Conservation (phyloP, 345 rosid genomes). For the Eutrema yunnanense region DNA sequence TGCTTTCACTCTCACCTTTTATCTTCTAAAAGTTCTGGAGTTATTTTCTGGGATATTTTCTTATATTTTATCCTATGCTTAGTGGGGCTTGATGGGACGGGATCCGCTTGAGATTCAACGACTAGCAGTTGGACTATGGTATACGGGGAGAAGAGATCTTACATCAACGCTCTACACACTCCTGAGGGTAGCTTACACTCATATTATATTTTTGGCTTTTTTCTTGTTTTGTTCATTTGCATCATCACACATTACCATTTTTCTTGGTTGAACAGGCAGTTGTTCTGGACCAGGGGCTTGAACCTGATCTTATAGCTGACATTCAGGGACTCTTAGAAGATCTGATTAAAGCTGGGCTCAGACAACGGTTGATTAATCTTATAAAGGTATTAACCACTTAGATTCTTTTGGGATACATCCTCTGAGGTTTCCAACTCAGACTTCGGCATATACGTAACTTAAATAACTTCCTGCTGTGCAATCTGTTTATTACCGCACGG, state of each 20-base stretch:
- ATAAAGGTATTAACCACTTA: conserved; percentile 52
- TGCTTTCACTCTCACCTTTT: conserved; percentile 14
- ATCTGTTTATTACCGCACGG: background rate
- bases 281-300: conserved; percentile 82
- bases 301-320: conserved; percentile 64
- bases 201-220: background rate
- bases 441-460: background rate
- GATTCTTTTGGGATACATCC: background rate
- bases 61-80: conserved; percentile 12
- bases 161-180: conserved; percentile 68
- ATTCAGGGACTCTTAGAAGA: conserved; percentile 76
- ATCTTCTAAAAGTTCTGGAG: background rate
- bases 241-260: background rate
- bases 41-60: background rate
- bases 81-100: conserved; percentile 91
- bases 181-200: conserved; percentile 51
- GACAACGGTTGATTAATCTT: conserved; percentile 68
- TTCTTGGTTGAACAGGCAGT: conserved; percentile 53
- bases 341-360: conserved; percentile 63
- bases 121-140: conserved; percentile 94
- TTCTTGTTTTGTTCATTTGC: conserved; percentile 4
- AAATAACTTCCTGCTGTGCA: background rate
- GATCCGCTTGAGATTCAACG: conserved; percentile 74
- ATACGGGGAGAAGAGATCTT: conserved; percentile 83
- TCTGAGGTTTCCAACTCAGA: background rate